Evolutionary conservation across 805 yeast genomes (phyloP).

Genomic region (Candida glaebosa): DNA sequence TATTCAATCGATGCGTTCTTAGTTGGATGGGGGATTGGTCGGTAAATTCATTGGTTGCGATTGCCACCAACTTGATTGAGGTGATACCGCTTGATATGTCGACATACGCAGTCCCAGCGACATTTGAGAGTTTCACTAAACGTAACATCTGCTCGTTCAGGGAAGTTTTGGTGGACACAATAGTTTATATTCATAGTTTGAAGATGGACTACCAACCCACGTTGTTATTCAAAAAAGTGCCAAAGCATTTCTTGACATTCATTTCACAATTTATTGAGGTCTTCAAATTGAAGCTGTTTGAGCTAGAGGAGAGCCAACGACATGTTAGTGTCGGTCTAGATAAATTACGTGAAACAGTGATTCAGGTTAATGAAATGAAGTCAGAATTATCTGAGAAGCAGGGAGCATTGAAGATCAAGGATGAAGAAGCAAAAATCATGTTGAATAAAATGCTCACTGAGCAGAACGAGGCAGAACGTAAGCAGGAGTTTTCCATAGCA

Average conservation of each 20-base stretch:
- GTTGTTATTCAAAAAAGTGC: conserved; percentile 27
- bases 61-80: conserved; percentile 42
- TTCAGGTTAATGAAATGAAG: conserved; percentile 63
- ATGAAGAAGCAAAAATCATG: conserved; percentile 65
- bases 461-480: conserved; percentile 90
- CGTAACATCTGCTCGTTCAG: conserved; percentile 21
- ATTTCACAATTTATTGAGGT: conserved; percentile 41
- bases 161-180: conserved; percentile 44
- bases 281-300: conserved; percentile 41
- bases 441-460: conserved; percentile 73
- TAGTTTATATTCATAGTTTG: conserved; percentile 45
- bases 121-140: conserved; percentile 10
- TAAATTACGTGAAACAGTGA: conserved; percentile 69
- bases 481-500: conserved; percentile 77
- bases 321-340: conserved; percentile 74
- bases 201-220: conserved; percentile 12
- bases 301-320: conserved; percentile 62
- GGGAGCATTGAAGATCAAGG: conserved; percentile 48
- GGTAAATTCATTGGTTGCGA: conserved; percentile 41
- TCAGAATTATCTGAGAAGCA: conserved; percentile 52
- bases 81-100: conserved; percentile 53
- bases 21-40: conserved; percentile 91
- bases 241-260: conserved; percentile 55
- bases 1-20: conserved; percentile 84
- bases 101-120: conserved; percentile 32